phyloP scores from a whole-genome alignment of 1,139 yeast species.

The Taiozyma sp. region DNA sequence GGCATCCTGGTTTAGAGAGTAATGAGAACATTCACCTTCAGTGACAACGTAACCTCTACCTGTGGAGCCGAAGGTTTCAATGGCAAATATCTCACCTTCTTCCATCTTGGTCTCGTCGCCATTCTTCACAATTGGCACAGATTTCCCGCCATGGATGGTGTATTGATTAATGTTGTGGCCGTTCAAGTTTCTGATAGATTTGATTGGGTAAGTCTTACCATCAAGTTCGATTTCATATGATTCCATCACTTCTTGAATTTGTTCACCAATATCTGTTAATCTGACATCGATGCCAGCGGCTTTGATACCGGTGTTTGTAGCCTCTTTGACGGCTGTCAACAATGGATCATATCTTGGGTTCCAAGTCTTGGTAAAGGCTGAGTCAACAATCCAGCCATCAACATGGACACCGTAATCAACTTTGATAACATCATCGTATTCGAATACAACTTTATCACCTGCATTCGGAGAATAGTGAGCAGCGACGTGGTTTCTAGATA shows the following conservation, averaged over 20 bases:
- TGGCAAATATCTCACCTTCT: constrained; percentile 97
- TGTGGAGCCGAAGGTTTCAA: constrained; percentile 96
- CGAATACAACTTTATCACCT: constrained; percentile 79
- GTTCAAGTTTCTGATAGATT: constrained; percentile 85
- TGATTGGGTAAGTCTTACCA: constrained; percentile 82
- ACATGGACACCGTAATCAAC: constrained; percentile 97
- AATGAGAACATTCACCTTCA: constrained; percentile 94
- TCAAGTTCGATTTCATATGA: constrained; percentile 87
- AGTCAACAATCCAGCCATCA: constrained; percentile 92
- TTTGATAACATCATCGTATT: constrained; percentile 90
- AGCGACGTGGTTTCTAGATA: constrained; percentile 89
- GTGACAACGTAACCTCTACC: constrained; percentile 87
- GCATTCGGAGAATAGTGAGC: constrained; percentile 98
- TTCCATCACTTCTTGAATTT: constrained; percentile 96
- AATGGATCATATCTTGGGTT: constrained; percentile 79
- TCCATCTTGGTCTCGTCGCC: constrained; percentile 97
- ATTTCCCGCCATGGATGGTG: constrained; percentile 89
- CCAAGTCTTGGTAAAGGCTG: constrained; percentile 91
- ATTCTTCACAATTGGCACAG: constrained; percentile 92
- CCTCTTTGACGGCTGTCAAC: constrained; percentile 81
- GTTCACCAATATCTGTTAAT: constrained; percentile 91
- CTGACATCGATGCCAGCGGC: constrained; percentile 97
- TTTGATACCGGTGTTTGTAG: constrained; percentile 88
- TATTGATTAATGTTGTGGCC: constrained; percentile 90
- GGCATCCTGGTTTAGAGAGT: constrained; percentile 58